A percentile compares a stretch with the other conserved stretches of the same genome.
Evolutionary conservation across 2,329 filamentous ascomycete genomes (phyloP).

Genomic region (Alternaria metachromatica): DNA sequence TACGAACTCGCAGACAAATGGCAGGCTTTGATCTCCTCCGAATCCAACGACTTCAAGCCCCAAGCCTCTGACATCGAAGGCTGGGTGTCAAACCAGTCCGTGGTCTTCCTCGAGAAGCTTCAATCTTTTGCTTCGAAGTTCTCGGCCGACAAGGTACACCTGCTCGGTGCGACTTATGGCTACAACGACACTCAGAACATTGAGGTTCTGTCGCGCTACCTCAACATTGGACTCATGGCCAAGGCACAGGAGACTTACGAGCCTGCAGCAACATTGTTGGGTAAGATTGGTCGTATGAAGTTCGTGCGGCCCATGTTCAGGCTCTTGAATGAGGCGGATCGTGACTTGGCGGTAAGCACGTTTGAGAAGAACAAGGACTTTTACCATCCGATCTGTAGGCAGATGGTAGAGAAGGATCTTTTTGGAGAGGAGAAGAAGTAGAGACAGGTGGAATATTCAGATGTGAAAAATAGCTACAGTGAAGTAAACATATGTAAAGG

Average conservation of each 20-base stretch:
- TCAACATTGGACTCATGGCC: conserved; percentile 77
- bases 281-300: conserved; percentile 92
- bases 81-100: conserved; percentile 85
- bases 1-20: conserved; percentile 84
- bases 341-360: conserved; percentile 76
- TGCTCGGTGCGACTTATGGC: conserved; percentile 77
- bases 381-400: conserved; percentile 87
- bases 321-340: conserved; percentile 75
- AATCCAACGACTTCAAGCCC: conserved; percentile 61
- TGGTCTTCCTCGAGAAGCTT: conserved; percentile 86
- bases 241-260: conserved; percentile 72
- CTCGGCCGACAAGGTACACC: conserved; percentile 67
- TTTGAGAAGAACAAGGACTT: conserved; percentile 90
- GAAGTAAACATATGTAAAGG: not conserved
- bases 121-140: conserved; percentile 72
- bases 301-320: conserved; percentile 88
- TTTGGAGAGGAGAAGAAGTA: conserved; percentile 49
- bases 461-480: not conserved
- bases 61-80: conserved; percentile 70
- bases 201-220: conserved; percentile 83
- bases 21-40: conserved; percentile 60
- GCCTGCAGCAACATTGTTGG: conserved; percentile 76
- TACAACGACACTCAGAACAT: conserved; percentile 77
- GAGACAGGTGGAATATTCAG: not conserved
- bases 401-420: conserved; percentile 85